Evolutionary conservation across 345 rosid species (phyloP), one percentile per base, ranked within the genome.

Genomic region (Moricandia moricandioides): DNA sequence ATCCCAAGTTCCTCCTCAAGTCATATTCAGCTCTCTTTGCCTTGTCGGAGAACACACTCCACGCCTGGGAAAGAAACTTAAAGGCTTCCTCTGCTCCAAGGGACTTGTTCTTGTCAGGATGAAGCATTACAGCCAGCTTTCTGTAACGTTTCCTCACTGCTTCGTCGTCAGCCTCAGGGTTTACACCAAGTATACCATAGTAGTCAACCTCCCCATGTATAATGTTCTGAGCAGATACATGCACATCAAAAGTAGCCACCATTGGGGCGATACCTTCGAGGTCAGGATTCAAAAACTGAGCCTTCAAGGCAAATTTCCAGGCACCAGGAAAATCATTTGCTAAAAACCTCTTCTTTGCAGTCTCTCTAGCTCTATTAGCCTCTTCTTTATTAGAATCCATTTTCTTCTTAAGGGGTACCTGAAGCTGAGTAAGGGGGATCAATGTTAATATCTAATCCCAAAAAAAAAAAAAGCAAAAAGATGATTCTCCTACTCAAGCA

Each of bases 1-100:
- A 54, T 58, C 84, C 82, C 43, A 54, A 70, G 40, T 76, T 78
- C 74, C 86, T 82, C 79, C 79, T 83, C 57, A 81, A 67, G 65
- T 89, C 89, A 78, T 89, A 87, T 4, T 84, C 88, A 40, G 69
- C 69, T 80, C 91, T 86, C 84, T 67, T 85, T 7, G 69, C 64
- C 74, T 79, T 84, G 56, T 88, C 87, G 6, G 92, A 89, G 65
- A 89, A 78, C 71, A 89, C 78, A 76, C 72, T 82, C 96, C 96
- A 89, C 0, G 90, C 88, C 78, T 85, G 84, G 0, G 90, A 85
- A 76, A 86, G 74, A 69, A 81, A 78, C 79, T 88, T 84, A 75
- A 89, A 89, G 3, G 96, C 96, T 60, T 89, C 89, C 78, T 89
- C 90, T 31, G 90, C 87, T 69, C 92, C 96, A 0, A 83, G 16